A percentile compares a stretch with the other conserved stretches of the same genome.
Evolutionary conservation across 306 rosid species (phyloP).

Genomic region (Quercus glauca): DNA sequence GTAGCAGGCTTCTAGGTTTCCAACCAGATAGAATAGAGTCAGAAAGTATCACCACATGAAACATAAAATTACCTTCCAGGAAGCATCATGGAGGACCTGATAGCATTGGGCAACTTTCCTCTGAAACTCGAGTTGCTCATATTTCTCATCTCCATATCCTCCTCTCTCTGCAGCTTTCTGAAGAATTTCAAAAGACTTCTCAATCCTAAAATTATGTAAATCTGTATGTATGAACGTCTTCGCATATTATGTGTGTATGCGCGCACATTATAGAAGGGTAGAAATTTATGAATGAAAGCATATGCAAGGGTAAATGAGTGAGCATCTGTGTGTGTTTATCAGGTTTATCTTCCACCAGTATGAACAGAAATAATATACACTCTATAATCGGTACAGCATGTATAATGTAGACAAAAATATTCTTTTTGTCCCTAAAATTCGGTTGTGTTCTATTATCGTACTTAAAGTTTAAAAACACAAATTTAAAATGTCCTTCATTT

Average conservation of each 20-base stretch:
- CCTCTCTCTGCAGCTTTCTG: conserved; percentile 95
- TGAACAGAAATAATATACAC: neutral
- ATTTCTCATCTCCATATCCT: conserved; percentile 91
- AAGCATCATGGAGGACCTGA: conserved; percentile 52
- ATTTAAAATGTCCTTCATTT: too few species aligned
- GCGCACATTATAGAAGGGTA: neutral
- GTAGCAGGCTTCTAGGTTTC: neutral
- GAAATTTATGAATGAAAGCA: too few species aligned
- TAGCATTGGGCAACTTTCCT: conserved; percentile 64
- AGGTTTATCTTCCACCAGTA: neutral
- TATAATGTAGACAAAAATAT: too few species aligned
- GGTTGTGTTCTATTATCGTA: too few species aligned
- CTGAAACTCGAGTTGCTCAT: conserved; percentile 82
- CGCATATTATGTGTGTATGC: neutral
- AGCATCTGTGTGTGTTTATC: neutral
- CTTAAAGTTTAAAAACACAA: neutral
- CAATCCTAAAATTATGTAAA: neutral
- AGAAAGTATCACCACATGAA: neutral
- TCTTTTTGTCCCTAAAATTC: too few species aligned
- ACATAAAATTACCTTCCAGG: conserved; percentile 73
- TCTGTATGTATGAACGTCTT: neutral
- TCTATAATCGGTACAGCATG: neutral
- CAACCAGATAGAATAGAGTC: conserved; percentile 9
- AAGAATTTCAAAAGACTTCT: conserved; percentile 11
- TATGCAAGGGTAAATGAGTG: neutral